Conservation (phyloP, 2,329 filamentous ascomycete genomes). For the Diaporthe nobilis region DNA sequence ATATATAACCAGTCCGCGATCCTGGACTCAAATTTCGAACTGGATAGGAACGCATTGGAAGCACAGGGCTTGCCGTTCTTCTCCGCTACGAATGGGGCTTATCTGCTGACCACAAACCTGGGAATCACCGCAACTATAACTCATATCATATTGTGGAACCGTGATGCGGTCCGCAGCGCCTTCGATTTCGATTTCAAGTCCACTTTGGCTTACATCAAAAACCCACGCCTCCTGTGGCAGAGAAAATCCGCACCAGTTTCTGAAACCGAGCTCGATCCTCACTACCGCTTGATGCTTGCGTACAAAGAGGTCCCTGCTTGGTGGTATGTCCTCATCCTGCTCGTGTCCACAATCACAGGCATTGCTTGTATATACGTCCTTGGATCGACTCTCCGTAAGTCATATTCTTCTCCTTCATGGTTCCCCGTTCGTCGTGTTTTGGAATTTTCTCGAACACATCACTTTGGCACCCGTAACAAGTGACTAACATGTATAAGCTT, state of each 20-base stretch:
- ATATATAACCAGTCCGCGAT: constrained; percentile 60
- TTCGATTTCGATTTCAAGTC: constrained; percentile 45
- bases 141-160: constrained; percentile 59
- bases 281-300: constrained; percentile 57
- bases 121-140: constrained; percentile 61
- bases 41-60: constrained; percentile 53
- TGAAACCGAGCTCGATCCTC: constrained; percentile 53
- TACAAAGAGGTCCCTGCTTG: constrained; percentile 59
- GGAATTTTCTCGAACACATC: too few species aligned
- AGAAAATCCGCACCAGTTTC: constrained; percentile 42
- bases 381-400: constrained; percentile 50
- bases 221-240: constrained; percentile 41
- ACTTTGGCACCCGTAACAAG: too few species aligned
- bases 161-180: constrained; percentile 54
- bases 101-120: constrained; percentile 60
- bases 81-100: constrained; percentile 55
- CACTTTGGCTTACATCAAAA: neutral
- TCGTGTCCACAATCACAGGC: constrained; percentile 53
- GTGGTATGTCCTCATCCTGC: constrained; percentile 57
- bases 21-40: constrained; percentile 55
- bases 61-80: constrained; percentile 58
- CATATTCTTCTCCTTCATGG: too few species aligned
- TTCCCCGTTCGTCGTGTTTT: too few species aligned
- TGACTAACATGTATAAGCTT: constrained; percentile 41
- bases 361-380: constrained; percentile 55